phyloP scores from a whole-genome alignment of 768 basidiomycete species.

The Podaxis sp. region DNA sequence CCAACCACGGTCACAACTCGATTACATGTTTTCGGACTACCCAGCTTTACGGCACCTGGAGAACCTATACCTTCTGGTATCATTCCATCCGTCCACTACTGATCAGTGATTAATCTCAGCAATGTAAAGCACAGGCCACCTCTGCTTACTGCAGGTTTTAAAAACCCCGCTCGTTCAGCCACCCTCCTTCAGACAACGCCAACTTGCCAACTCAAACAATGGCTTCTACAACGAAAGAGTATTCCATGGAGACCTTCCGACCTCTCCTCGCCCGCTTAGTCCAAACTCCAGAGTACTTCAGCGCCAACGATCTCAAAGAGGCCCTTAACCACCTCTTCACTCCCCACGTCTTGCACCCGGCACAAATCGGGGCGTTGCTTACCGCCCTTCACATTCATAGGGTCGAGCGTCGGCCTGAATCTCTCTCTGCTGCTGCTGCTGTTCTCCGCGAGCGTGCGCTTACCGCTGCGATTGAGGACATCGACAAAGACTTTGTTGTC shows the following conservation, averaged over 20 bases:
- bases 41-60: background rate
- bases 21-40: background rate
- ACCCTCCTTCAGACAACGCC: background rate
- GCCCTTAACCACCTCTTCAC: slow-evolving; percentile 78
- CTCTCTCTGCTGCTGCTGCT: slow-evolving; percentile 76
- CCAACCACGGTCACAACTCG: background rate
- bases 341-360: slow-evolving; percentile 59
- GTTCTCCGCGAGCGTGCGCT: slow-evolving; percentile 72
- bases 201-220: background rate
- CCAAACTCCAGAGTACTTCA: slow-evolving; percentile 81
- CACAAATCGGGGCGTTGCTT: slow-evolving; percentile 88
- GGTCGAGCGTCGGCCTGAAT: slow-evolving; percentile 73
- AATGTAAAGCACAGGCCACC: background rate
- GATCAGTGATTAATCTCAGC: background rate
- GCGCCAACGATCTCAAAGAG: slow-evolving; percentile 65
- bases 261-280: slow-evolving; percentile 74
- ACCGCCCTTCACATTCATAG: slow-evolving; percentile 81
- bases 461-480: slow-evolving; percentile 56
- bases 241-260: slow-evolving; percentile 61
- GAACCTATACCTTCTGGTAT: background rate
- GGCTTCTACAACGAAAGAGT: slow-evolving; percentile 18
- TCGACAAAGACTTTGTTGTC: slow-evolving; percentile 71
- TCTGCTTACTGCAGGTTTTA: background rate
- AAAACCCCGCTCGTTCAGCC: background rate
- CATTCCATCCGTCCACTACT: background rate